A percentile compares a stretch with the other conserved stretches of the same genome.
These are phyloP conservation scores for Fagopyrum tataricum DNA, from an alignment of 148 eudicot species.

Conservation along the genomic window DNA sequence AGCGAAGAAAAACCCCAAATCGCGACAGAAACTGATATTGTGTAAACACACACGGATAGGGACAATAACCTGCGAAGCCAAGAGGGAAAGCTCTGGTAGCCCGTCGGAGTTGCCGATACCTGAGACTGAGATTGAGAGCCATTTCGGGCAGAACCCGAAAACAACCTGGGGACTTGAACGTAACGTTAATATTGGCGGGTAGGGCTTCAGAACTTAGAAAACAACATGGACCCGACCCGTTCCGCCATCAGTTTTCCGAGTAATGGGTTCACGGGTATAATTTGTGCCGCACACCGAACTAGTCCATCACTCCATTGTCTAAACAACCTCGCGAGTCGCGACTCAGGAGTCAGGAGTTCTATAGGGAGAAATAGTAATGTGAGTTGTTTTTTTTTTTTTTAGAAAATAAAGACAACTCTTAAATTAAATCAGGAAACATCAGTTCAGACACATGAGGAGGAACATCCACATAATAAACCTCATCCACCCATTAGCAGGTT, in stretches of 20 bases:
- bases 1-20: background rate
- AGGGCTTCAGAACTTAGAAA: background rate
- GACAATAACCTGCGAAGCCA: conserved; percentile 2
- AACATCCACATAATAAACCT: no score
- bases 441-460: no score
- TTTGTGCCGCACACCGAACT: no score
- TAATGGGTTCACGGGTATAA: no score
- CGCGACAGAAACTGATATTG: background rate
- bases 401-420: no score
- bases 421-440: no score
- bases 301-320: no score
- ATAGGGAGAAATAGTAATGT: no score
- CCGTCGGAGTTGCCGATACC: conserved; percentile 2
- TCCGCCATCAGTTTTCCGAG: background rate
- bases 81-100: background rate
- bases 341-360: no score
- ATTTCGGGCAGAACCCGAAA: background rate
- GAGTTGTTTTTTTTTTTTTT: no score
- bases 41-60: background rate
- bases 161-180: background rate
- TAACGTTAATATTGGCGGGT: conserved; percentile 1
- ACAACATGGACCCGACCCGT: background rate
- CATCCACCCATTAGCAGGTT: no score
- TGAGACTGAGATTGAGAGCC: conserved; percentile 11
- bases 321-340: no score